phyloP scores from a whole-genome alignment of 2,329 filamentous ascomycete species.

The Teratosphaeria nubilosa region DNA sequence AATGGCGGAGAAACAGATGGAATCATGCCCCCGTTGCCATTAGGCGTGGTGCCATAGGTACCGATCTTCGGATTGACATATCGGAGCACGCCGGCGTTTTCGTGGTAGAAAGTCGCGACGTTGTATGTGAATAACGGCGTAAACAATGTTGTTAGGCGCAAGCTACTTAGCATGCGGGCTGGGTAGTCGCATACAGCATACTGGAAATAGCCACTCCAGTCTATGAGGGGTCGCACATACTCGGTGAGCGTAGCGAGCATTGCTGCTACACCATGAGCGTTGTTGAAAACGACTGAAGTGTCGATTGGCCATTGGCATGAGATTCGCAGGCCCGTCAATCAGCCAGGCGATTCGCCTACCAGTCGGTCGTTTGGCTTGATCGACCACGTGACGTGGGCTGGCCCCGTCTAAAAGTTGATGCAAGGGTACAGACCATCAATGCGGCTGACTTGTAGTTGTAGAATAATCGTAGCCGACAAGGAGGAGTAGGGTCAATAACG shows the following conservation, averaged over 20 bases:
- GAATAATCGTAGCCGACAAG: no score
- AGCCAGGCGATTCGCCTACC: no score
- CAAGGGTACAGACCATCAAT: no score
- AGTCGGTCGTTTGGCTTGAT: no score
- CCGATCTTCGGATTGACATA: conserved; percentile 25
- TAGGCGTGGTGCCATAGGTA: conserved; percentile 23
- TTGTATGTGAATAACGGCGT: neutral
- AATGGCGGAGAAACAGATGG: conserved; percentile 31
- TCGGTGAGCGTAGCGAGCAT: neutral
- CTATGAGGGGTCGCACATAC: neutral
- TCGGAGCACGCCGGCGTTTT: conserved; percentile 17
- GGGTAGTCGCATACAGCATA: neutral
- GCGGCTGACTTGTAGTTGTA: no score
- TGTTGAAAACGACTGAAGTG: neutral
- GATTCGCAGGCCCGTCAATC: no score
- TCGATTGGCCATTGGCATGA: no score
- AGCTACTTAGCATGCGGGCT: neutral
- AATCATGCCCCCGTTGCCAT: conserved; percentile 26
- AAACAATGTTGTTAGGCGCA: neutral
- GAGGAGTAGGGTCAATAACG: no score
- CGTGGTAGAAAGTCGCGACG: conserved; percentile 11
- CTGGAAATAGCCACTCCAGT: neutral
- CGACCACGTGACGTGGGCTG: no score
- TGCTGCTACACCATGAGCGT: neutral
- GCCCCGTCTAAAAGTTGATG: no score